phyloP scores from a whole-genome alignment of 768 basidiomycete species.

The Hericium coralloides region DNA sequence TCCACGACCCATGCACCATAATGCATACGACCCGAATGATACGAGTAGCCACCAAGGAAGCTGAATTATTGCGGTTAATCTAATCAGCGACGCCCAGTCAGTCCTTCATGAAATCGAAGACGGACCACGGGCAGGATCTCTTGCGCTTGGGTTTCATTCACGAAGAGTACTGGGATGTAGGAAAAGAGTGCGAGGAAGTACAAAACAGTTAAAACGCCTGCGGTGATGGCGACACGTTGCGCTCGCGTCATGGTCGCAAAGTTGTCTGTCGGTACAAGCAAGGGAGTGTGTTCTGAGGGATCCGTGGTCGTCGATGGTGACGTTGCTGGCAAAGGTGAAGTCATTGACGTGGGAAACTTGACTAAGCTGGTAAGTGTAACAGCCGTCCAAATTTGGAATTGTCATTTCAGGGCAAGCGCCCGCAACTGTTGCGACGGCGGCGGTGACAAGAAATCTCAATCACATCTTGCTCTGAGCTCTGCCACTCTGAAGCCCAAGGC shows the following conservation, averaged over 20 bases:
- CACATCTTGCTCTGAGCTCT: background rate
- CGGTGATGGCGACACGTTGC: constrained; percentile 40
- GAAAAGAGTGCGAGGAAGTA: constrained; percentile 54
- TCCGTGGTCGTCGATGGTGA: background rate
- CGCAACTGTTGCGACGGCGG: background rate
- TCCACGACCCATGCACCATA: constrained; percentile 71
- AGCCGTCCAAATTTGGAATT: no score
- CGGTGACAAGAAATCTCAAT: background rate
- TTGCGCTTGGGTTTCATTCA: constrained; percentile 35
- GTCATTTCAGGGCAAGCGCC: no score
- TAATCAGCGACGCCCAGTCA: background rate
- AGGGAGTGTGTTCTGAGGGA: background rate
- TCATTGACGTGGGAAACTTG: background rate
- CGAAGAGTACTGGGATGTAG: constrained; percentile 44
- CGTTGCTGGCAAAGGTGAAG: background rate
- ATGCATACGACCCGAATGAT: constrained; percentile 69
- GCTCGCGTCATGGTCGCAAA: constrained; percentile 47
- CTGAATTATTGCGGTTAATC: constrained; percentile 26
- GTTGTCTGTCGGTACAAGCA: background rate
- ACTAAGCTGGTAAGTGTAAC: background rate
- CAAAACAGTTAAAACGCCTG: constrained; percentile 32
- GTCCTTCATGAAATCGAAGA: constrained; percentile 3
- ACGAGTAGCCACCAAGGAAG: constrained; percentile 80
- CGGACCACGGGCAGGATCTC: constrained; percentile 55
- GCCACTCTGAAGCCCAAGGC: background rate